These are phyloP conservation scores for Fusarium newnesense DNA, from an alignment of 2,329 filamentous ascomycete species.

Conservation along the genomic window DNA sequence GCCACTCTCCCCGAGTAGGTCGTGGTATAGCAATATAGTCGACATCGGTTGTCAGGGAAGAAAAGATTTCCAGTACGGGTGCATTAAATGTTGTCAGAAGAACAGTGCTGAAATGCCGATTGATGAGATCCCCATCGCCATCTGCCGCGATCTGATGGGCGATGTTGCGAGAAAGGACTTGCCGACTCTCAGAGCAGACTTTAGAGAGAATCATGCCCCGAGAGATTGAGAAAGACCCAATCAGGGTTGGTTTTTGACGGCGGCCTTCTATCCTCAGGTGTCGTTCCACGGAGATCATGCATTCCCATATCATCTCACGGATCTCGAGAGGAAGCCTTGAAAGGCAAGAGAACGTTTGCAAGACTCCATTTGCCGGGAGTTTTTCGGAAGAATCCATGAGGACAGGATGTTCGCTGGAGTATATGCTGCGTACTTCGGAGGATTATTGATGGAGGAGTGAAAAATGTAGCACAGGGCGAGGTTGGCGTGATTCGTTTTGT, in stretches of 20 bases:
- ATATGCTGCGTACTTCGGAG: neutral
- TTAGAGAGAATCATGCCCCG: accelerated
- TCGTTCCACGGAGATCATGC: neutral
- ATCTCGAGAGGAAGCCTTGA: neutral
- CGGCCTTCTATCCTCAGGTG: neutral
- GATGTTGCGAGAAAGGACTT: neutral
- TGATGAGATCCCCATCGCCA: accelerated
- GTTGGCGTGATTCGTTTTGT: neutral
- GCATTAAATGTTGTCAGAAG: neutral
- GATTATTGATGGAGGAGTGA: neutral
- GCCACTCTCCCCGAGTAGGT: accelerated
- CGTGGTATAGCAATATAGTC: neutral
- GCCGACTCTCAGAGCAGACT: neutral
- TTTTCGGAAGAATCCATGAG: neutral
- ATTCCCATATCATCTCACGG: neutral
- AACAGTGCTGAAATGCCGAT: neutral
- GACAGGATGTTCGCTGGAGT: accelerated
- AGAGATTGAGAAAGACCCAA: neutral
- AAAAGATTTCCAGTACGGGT: neutral
- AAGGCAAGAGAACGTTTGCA: neutral
- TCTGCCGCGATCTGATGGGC: accelerated
- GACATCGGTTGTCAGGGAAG: accelerated
- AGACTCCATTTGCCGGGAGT: accelerated
- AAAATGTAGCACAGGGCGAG: accelerated
- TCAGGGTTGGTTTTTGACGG: accelerated